Evolutionary conservation across 1,284 basidiomycete species (phyloP), one percentile per base, ranked within the genome.

Genomic region (Tilletia horrida): DNA sequence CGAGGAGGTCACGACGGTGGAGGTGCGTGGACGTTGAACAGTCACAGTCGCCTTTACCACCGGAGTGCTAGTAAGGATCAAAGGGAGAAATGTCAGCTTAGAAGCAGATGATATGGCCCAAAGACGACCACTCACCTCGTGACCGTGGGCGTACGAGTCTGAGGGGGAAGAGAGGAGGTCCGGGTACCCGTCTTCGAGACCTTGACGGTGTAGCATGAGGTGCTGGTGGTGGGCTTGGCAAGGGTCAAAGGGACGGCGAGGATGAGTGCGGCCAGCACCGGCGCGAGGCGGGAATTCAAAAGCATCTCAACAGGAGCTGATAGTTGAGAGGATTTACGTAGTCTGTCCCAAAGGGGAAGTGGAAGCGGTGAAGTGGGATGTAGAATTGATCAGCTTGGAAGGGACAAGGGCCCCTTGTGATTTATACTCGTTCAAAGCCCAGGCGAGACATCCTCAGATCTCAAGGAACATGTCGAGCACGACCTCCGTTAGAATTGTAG

Each of bases 91-190:
- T n/a, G n/a, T n/a, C n/a, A n/a, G n/a, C 35, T 40, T 11, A 40
- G 35, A 40, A 11, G 11, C 3, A 25, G 21, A 25, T 7, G 50
- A 13, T 7, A n/a, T n/a, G n/a, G n/a, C n/a, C n/a, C n/a, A n/a
- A n/a, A n/a, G n/a, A n/a, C n/a, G n/a, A n/a, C n/a, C n/a, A 52
- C 50, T 52, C 50, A 52, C 50, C 23, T 52, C 11, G 50, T 52
- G 6, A 52, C 14, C 7, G 50, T 52, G 23, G 50, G 50, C 3
- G 23, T 21, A 52, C n/a, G n/a, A 25, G 21, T 52, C 13, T 52
- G 50, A 52, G 50, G 50, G n/a, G 21, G 11, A 27, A 52, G 50
- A 13, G 50, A 52, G 23, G 21, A 25, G n/a, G 50, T 52, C n/a
- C 50, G 50, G 23, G 50, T 52, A 1, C 23, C 21, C 13, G n/a